Evolutionary conservation across 1,284 basidiomycete species (phyloP).

Genomic region (Leccinum griseonigrum): DNA sequence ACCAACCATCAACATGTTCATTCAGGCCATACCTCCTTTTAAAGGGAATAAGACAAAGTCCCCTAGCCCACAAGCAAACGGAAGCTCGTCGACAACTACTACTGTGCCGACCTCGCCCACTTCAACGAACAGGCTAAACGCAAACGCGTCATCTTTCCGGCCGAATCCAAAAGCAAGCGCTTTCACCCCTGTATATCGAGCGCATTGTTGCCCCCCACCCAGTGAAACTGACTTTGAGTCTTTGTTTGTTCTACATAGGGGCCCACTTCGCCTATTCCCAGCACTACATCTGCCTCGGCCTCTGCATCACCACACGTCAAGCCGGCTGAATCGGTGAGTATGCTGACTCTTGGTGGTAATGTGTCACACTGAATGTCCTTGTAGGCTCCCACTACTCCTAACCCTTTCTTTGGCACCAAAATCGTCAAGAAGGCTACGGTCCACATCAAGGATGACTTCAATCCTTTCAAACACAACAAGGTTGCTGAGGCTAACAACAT

Average conservation of each 20-base stretch:
- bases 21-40: constrained; percentile 92
- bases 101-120: constrained; percentile 44
- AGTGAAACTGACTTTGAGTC: constrained; percentile 19
- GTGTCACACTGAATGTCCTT: constrained; percentile 11
- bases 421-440: constrained; percentile 73
- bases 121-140: constrained; percentile 55
- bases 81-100: constrained; percentile 29
- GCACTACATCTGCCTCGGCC: constrained; percentile 41
- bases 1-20: constrained; percentile 57
- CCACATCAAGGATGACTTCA: constrained; percentile 92
- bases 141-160: constrained; percentile 77
- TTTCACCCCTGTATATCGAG: constrained; percentile 62
- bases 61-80: constrained; percentile 30
- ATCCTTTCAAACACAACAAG: constrained; percentile 87
- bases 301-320: constrained; percentile 63
- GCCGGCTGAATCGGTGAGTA: constrained; percentile 45
- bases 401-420: constrained; percentile 87
- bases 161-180: constrained; percentile 78
- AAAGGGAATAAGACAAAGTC: constrained; percentile 55
- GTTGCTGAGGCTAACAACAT: constrained; percentile 72
- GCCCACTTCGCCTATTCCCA: constrained; percentile 47
- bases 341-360: background rate
- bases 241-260: constrained; percentile 36
- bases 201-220: constrained; percentile 16
- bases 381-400: constrained; percentile 45